Base-by-base conservation (phyloP, 768 basidiomycete species). In the Kwoniella botswanensis region DNA sequence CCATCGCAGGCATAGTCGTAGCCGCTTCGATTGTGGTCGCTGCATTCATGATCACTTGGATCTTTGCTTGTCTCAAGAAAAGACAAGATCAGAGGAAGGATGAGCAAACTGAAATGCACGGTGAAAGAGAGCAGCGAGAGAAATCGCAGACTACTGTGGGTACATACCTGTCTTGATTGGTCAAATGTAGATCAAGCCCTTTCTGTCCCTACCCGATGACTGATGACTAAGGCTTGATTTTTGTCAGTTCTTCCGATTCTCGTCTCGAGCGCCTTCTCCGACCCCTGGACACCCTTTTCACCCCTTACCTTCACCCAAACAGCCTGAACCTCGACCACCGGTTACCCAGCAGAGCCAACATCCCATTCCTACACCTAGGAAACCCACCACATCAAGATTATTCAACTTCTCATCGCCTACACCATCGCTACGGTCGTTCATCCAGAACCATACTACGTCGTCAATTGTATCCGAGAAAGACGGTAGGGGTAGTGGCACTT, bases 201-300 rank as follows among this genome's bases (percentile, higher is more conserved):
- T 35, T 9, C 35, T 35, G 35, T 35, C 4, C 7, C 35, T 35
- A 35, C 6, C 35, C 7, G 35, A 35, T 35, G 5, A 35, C 35
- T 9, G 35, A 6, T 35, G 35, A 35, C 6, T 35, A 9, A 9
- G 6, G 35, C 7, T 35, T 35, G 35, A 3, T 17, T 21, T 62
- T 54, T 12, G 10, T 7, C 53, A 58, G 58, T 67, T 59, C 57
- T 54, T 57, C 56, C 66, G 66, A 10, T 67, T 67, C 66, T 60
- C 66, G 0, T 67, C 66, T 15, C 56, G 44, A 35, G 55, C 50
- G 21, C 35, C 55, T 17, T 58, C 57, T 6, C 57, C 66, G 18
- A 22, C 56, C 22, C 54, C 24, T 21, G 21, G 35, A 17, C 66
- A 59, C 46, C 66, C 66, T 18, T 67, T 60, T 43, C 66, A 60